Base-by-base conservation (phyloP, 2,329 filamentous ascomycete genomes). In the Mariannaea elegans region DNA sequence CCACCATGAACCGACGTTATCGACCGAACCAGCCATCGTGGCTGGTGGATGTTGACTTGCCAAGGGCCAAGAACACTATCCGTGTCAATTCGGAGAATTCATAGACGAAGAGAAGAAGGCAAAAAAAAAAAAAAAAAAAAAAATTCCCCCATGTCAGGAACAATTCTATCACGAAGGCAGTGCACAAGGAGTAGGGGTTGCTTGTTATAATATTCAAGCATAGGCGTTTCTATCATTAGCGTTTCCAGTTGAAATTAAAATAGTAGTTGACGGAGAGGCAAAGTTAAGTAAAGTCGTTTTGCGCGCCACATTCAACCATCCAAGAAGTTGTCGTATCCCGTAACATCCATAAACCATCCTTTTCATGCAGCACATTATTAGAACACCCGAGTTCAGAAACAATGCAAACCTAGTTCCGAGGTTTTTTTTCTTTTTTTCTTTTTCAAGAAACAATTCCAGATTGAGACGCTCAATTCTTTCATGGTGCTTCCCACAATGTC, bases 31-130 rank as follows among this genome's bases (percentile, higher is more conserved):
- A 88, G 39, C 69, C 79, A 14, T 81, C 84, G 1, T 88, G 83
- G 83, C 16, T 87, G 2, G 71, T 87, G 5, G 80, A 85, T 10
- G 59, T 86, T 6, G 77, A 81, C 23, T 71, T 87, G 32, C 69
- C 65, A 7, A 61, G 49, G 27, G 61, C 62, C 8, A 29, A 54
- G 3, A 32, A 7, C 8, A 7, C 29, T 7, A 18, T 23, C 2
- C 12, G 1, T 4, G 16, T 45, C 8, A 41, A 45, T 44, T 36
- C 39, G 27, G 8, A 18, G 34, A 27, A 7, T 16, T 4, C 13
- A 31, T 9, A 21, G 36, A 18, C n/a, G 6, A 16, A 7, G 10
- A 12, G 19, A 38, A 29, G 14, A 31, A 31, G 18, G 13, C 3
- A 31, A 50, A 27, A 5, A 27, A 27, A 9, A 27, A 6, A 9